Conservation (phyloP, 1,139 yeast genomes). For the Blastobotrys buckinghamii region DNA sequence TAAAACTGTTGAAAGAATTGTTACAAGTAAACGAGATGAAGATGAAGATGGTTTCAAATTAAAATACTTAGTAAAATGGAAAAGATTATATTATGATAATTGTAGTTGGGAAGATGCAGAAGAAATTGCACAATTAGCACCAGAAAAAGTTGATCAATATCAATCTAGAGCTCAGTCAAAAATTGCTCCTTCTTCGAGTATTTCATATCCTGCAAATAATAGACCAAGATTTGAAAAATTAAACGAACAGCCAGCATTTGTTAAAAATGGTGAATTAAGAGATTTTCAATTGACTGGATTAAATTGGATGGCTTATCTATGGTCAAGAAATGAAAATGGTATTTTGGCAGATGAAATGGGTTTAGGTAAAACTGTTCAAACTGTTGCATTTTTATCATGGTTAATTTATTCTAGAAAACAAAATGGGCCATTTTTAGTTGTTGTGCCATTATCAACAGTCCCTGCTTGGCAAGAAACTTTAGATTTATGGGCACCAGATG, state of each 20-base stretch:
- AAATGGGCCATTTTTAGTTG: conserved; percentile 94
- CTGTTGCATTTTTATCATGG: conserved; percentile 93
- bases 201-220: conserved; percentile 59
- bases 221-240: conserved; percentile 90
- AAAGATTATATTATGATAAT: conserved; percentile 85
- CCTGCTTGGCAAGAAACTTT: conserved; percentile 99
- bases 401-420: conserved; percentile 89
- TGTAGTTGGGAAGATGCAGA: conserved; percentile 97
- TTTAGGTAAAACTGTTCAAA: conserved; percentile 95
- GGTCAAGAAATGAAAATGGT: conserved; percentile 98
- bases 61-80: conserved; percentile 90
- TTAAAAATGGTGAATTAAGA: conserved; percentile 86
- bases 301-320: conserved; percentile 98
- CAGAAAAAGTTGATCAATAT: conserved; percentile 74
- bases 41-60: conserved; percentile 56
- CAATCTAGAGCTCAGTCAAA: conserved; percentile 79
- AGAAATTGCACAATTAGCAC: conserved; percentile 77
- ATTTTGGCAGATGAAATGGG: conserved; percentile 99
- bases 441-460: conserved; percentile 91
- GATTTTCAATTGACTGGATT: conserved; percentile 97
- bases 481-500: conserved; percentile 96
- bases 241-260: conserved; percentile 78
- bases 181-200: conserved; percentile 76
- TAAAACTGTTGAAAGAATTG: conserved; percentile 83
- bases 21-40: conserved; percentile 66